Percentiles rank a stretch among this genome's conserved stretches.
Conservation (phyloP, 306 rosid genomes). For the Prunus campanulata region DNA sequence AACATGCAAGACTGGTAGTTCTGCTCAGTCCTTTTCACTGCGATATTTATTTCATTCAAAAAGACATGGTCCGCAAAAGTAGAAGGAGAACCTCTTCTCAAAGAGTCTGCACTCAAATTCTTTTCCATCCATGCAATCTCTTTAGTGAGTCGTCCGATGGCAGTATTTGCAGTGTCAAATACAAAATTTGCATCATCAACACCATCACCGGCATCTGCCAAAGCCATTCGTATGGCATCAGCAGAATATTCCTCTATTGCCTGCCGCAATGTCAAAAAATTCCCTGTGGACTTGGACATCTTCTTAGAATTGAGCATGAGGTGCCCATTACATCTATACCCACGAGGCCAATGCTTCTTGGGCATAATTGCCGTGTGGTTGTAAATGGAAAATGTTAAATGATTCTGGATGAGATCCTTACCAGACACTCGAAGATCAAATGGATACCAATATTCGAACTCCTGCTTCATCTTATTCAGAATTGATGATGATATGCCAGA, state of each 20-base stretch:
- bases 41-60: conserved; percentile 80
- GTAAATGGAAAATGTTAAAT: conserved; percentile 77
- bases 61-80: conserved; percentile 76
- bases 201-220: conserved; percentile 97
- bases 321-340: conserved; percentile 90
- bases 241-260: conserved; percentile 93
- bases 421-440: conserved; percentile 91
- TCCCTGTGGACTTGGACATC: conserved; percentile 96
- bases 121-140: conserved; percentile 88
- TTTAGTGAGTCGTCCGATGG: conserved; percentile 75
- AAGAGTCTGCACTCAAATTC: conserved; percentile 56
- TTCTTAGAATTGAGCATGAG: conserved; percentile 84
- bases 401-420: conserved; percentile 88
- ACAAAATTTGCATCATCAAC: conserved; percentile 94
- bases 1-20: conserved; percentile 71
- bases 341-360: conserved; percentile 79
- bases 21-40: conserved; percentile 70
- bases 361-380: conserved; percentile 79
- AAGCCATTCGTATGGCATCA: conserved; percentile 78
- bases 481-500: conserved; percentile 52
- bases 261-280: conserved; percentile 74
- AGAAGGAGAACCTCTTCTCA: conserved; percentile 77
- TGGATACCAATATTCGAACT: conserved; percentile 97
- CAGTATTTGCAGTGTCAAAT: conserved; percentile 85
- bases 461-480: conserved; percentile 71